Evolutionary conservation across 1,139 yeast genomes (phyloP), one percentile per base, ranked within the genome.

Genomic region (Geotrichum restrictum): DNA sequence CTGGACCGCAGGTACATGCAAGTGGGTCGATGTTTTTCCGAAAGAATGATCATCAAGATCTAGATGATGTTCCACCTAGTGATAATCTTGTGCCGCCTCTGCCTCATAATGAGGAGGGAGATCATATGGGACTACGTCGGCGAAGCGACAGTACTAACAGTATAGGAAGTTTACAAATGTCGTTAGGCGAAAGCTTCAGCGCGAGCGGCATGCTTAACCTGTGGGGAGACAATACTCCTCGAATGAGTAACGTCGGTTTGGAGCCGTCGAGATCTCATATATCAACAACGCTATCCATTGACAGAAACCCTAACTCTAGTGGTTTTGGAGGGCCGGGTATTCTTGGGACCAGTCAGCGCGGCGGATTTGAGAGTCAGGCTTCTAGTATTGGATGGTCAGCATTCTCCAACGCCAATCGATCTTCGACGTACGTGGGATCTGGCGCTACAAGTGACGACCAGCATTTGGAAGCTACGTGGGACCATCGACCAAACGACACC

Each of bases 121-220:
- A 34, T n/a, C 8, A 5, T 24, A 45, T 22, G 49, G 39, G n/a
- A 34, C 24, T 32, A 41, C 19, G 52, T 14, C 45, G 40, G 14
- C 32, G 54, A 22, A 53, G 56, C 45, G 48, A 49, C 21, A 50
- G 56, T 29, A 18, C 45, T 16, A 48, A 49, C 27, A 52, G 55
- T 34, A 34, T 48, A 7, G 51, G 43, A 36, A 50, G 54, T 19
- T 39, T 50, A 19, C 56, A 47, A n/a, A 34, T 37, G 33, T 50
- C 56, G 7, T 45, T 53, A 4, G 56, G 56, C 13, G 56, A 53
- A 13, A 44, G 52, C 29, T 52, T 52, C 21, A 50, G 14, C 32
- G 53, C 51, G 1, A 39, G 36, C 11, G 36, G 47, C 16, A 45
- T 45, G 45, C 41, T 53, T 13, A 53, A 50, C 14, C 32, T 52